Conservation (phyloP, 768 basidiomycete species). For the Tricholoma saponaceum region DNA sequence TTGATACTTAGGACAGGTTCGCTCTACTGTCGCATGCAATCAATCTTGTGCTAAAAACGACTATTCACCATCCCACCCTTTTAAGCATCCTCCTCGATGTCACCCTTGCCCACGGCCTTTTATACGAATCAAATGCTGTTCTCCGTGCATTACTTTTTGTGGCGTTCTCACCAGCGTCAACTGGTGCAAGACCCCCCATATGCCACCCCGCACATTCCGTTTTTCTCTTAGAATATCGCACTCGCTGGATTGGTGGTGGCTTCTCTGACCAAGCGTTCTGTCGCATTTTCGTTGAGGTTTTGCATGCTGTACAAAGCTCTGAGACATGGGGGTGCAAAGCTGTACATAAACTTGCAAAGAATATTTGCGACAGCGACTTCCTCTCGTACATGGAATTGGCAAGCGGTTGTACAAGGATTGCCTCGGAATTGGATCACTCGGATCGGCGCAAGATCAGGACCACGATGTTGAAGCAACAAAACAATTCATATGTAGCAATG, state of each 20-base stretch:
- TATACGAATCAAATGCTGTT: constrained; percentile 38
- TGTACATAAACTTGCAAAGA: constrained; percentile 26
- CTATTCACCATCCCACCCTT: constrained; percentile 45
- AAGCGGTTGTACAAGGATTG: constrained; percentile 21
- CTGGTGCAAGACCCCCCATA: constrained; percentile 23
- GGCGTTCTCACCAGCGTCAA: constrained; percentile 27
- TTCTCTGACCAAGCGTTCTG: constrained; percentile 26
- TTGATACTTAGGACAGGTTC: constrained; percentile 28
- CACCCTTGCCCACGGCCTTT: constrained; percentile 39
- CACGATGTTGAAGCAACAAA: not conserved
- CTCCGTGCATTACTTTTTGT: constrained; percentile 37
- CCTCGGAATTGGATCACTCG: not conserved
- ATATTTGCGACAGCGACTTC: constrained; percentile 10
- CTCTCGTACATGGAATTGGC: constrained; percentile 25
- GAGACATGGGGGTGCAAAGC: constrained; percentile 41
- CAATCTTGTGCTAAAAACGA: constrained; percentile 39
- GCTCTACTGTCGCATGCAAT: constrained; percentile 51
- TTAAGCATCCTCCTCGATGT: constrained; percentile 46
- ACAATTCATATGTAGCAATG: not conserved
- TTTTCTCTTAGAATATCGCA: constrained; percentile 42
- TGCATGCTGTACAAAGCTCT: constrained; percentile 13
- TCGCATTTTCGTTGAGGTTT: constrained; percentile 24
- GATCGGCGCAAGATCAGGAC: not conserved
- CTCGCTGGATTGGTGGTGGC: constrained; percentile 32
- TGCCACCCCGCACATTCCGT: constrained; percentile 41